Conservation (phyloP, 495 filamentous ascomycete species). For the Hypomontagnella submonticulosa region DNA sequence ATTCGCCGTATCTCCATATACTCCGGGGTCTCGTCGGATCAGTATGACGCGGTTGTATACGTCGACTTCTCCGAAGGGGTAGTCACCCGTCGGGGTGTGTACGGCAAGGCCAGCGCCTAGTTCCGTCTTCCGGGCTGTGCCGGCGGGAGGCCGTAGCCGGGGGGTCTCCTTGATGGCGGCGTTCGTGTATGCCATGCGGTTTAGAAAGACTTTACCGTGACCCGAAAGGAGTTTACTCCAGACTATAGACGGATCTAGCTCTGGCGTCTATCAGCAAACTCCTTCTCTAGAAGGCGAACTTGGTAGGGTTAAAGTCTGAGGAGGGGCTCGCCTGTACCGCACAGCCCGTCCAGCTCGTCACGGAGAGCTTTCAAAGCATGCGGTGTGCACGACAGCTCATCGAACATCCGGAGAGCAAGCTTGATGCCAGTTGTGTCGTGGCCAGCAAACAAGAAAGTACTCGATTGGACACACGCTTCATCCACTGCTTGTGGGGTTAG, state of each 20-base stretch:
- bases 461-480: conserved; percentile 49
- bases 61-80: conserved; percentile 62
- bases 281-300: background rate
- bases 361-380: conserved; percentile 50
- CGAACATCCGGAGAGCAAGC: conserved; percentile 52
- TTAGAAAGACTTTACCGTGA: conserved; percentile 51
- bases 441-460: conserved; percentile 61
- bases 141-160: conserved; percentile 57
- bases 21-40: conserved; percentile 67
- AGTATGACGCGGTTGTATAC: conserved; percentile 63
- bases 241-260: conserved; percentile 1
- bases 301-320: background rate
- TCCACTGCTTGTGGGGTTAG: conserved; percentile 37
- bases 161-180: conserved; percentile 59
- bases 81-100: conserved; percentile 48
- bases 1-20: conserved; percentile 66
- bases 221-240: conserved; percentile 7
- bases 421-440: conserved; percentile 63
- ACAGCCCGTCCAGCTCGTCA: conserved; percentile 59
- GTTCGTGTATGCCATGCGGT: conserved; percentile 48
- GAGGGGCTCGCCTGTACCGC: conserved; percentile 45
- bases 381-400: conserved; percentile 61
- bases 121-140: conserved; percentile 49
- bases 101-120: conserved; percentile 47
- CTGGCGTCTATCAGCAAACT: conserved; percentile 31